Evolutionary conservation across 2,329 filamentous ascomycete species (phyloP), one percentile per base, ranked within the genome.

Genomic region (Penicillium sclerotiorum): DNA sequence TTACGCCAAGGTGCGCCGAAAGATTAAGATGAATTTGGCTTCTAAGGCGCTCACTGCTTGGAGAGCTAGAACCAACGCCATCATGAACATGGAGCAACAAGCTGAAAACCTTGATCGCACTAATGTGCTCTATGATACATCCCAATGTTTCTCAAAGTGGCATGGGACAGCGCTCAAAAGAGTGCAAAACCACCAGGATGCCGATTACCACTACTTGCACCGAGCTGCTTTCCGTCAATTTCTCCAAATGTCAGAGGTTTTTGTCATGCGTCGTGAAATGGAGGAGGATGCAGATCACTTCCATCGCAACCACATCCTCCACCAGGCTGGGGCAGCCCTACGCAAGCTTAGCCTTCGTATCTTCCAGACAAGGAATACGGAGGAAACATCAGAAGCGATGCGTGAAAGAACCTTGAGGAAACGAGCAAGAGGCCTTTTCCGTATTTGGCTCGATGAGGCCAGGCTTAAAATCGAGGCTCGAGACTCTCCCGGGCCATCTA

Each of bases 341-440:
- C 81, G 80, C 61, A 81, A 77, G 58, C 67, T 85, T n/a, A 81
- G 80, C 45, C 79, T 83, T 67, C 76, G 76, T 7, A 69, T 80
- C 2, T 85, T 85, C 67, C 80, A 82, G 33, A 68, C 81, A 4
- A 71, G 73, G 20, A 76, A 77, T 44, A 74, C 74, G 20, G 65
- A 73, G 8, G 76, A 83, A 49, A 81, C 74, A 33, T 80, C 81
- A 0, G 70, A 78, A 28, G 78, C 80, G 6, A 68, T 85, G 55
- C 71, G 73, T 42, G 73, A 77, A 15, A 71, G 81, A 15, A 82
- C 79, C 53, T 72, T 78, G 30, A 74, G 80, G 47, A 80, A 80
- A 53, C 82, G 84, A 62, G 68, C 77, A 22, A 73, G 78, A 48
- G 75, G 75, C 23, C 80, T 84, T 71, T 66, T 85, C 41, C 72